Base-by-base conservation (phyloP, 1,284 basidiomycete species). In the Apiotrichum gamsii region DNA sequence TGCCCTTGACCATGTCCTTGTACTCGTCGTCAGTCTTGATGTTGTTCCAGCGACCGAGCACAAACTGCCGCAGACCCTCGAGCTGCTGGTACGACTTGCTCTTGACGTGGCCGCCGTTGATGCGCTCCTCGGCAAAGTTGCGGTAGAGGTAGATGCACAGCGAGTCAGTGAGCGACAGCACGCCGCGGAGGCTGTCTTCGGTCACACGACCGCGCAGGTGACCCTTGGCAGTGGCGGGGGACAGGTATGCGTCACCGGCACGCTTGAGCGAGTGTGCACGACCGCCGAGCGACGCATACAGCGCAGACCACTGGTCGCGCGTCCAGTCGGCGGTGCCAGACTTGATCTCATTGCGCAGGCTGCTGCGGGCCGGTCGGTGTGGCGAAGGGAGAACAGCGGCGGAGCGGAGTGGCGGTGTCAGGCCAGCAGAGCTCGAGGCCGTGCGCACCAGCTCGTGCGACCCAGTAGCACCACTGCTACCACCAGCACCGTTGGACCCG, bases 51-150 rank as follows among this genome's bases (percentile, higher is more conserved):
- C 49, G 39, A 13, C 36, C 33, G 19, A 52, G 45, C 13, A 70
- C 61, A 31, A 59, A 67, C 24, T 53, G 48, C 16, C 64, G 50
- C 46, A 72, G 47, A 8, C 50, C 56, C 31, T 61, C 52, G 29
- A 62, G 56, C 43, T 61, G 56, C 20, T 45, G 40, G 46, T 65
- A 70, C 15, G 60, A 52, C 20, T 51, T 49, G n/a, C 47, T 37
- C 18, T 55, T 49, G 14, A 63, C 60, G n/a, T 59, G 46, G 6
- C 59, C 62, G 5, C 43, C 47, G 4, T 58, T 60, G 29, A 39
- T 23, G 21, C 70, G 65, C 38, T 78, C 77, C 37, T 76, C 74
- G 51, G 73, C 72, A 63, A 72, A 77, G 56, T 75, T 76, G 19
- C 73, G 63, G 52, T 74, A 76, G 15, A 74, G 64, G 61, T 73